phyloP scores from a whole-genome alignment of 1,284 basidiomycete genomes.

The Gomphus bonarii region DNA sequence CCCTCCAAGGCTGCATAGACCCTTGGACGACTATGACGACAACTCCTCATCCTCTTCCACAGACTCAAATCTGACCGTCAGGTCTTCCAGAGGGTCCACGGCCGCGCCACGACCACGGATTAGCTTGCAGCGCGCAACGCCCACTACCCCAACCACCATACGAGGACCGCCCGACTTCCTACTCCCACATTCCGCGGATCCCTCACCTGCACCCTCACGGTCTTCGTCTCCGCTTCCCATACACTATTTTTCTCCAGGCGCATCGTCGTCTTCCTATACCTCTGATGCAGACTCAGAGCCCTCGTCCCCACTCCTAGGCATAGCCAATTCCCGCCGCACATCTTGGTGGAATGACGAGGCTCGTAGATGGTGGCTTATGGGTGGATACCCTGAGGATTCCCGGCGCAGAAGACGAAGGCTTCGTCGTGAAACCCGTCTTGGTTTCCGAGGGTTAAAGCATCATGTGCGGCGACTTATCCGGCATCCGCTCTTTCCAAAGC shows the following conservation, averaged over 20 bases:
- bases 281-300: constrained; percentile 61
- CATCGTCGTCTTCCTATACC: constrained; percentile 39
- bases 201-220: constrained; percentile 34
- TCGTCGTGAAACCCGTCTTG: constrained; percentile 25
- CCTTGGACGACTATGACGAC: background rate
- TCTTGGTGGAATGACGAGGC: constrained; percentile 35
- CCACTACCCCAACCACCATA: background rate
- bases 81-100: background rate
- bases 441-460: constrained; percentile 39
- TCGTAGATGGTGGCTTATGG: constrained; percentile 41
- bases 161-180: background rate
- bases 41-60: constrained; percentile 3
- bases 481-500: constrained; percentile 71
- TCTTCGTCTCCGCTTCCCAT: constrained; percentile 37
- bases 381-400: constrained; percentile 23
- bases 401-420: constrained; percentile 24
- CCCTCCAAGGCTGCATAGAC: background rate
- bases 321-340: constrained; percentile 20
- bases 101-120: background rate
- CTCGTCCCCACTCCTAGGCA: constrained; percentile 37
- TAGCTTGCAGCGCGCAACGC: background rate
- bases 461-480: constrained; percentile 47
- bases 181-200: background rate
- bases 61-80: background rate
- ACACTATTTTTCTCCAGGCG: constrained; percentile 26